Evolutionary conservation across 108 stramenopile species (phyloP).

Genomic region (Aurantiochytrium sp.): DNA sequence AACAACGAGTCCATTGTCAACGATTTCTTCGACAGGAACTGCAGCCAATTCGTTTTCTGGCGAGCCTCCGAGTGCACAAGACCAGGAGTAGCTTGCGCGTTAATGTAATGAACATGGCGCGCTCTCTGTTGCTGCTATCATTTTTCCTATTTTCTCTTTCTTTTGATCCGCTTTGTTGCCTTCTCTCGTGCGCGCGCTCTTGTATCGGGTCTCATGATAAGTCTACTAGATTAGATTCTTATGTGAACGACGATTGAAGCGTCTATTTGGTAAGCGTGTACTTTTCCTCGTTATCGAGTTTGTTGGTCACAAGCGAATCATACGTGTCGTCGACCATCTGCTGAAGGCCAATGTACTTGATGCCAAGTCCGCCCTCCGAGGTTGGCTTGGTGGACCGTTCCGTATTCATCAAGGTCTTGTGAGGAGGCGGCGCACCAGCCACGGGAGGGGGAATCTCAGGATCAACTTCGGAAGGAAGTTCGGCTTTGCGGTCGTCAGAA

Average conservation of each 20-base stretch:
- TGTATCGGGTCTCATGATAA: no score
- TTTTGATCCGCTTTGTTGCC: no score
- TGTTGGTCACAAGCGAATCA: neutral
- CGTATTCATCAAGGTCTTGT: neutral
- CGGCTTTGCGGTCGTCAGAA: neutral
- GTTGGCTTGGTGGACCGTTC: neutral
- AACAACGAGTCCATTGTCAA: no score
- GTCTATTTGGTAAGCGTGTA: neutral
- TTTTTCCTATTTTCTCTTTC: no score
- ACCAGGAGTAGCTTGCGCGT: no score
- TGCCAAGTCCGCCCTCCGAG: neutral
- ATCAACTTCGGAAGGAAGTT: neutral
- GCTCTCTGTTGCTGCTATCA: no score
- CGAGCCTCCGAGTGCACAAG: no score
- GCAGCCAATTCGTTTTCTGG: no score
- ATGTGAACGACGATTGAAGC: neutral
- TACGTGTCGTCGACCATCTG: neutral
- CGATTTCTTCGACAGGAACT: no score
- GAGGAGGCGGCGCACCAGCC: neutral
- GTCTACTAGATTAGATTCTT: no score
- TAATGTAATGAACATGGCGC: no score
- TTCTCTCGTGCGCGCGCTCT: no score
- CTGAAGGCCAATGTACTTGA: neutral
- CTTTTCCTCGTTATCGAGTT: neutral
- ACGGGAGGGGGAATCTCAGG: neutral